Evolutionary conservation across 169 alveolate genomes (phyloP).

Genomic region (Eimeria sp.): DNA sequence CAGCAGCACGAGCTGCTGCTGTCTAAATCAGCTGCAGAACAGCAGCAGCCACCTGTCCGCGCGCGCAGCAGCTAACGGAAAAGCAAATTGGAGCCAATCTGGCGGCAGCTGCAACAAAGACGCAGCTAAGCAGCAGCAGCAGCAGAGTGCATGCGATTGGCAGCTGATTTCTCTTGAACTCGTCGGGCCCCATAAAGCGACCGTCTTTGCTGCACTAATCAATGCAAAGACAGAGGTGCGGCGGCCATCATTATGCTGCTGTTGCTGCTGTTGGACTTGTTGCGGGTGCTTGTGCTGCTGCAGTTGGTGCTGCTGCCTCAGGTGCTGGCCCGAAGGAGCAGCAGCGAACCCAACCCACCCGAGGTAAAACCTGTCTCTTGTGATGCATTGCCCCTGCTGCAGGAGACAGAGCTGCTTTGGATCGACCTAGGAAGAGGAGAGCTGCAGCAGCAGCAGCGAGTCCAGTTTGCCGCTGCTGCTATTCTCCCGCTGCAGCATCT

Average conservation of each 20-base stretch:
- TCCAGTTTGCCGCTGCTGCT: constrained; percentile 81
- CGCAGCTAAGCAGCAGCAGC: neutral
- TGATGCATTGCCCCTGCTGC: neutral
- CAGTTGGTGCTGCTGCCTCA: constrained; percentile 34
- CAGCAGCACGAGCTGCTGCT: neutral
- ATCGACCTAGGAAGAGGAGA: constrained; percentile 51
- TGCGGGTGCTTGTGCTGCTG: neutral
- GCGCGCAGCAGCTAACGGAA: constrained; percentile 21
- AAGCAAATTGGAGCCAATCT: neutral
- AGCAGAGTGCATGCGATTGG: constrained; percentile 18
- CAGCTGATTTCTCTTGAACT: constrained; percentile 21
- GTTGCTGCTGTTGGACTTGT: no score
- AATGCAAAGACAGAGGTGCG: neutral
- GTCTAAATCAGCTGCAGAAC: neutral
- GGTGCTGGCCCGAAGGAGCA: neutral
- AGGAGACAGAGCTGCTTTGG: constrained; percentile 74
- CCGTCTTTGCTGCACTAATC: constrained; percentile 11
- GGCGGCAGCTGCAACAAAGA: neutral
- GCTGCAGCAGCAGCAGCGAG: constrained; percentile 39
- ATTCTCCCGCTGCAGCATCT: constrained; percentile 83
- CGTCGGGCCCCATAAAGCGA: constrained; percentile 5
- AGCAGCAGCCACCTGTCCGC: constrained; percentile 34
- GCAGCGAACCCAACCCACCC: neutral
- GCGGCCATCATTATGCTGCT: neutral
- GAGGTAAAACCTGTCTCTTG: neutral